Base-by-base conservation (phyloP, 179 eudicot genomes). In the Heliamphora pulchella region DNA sequence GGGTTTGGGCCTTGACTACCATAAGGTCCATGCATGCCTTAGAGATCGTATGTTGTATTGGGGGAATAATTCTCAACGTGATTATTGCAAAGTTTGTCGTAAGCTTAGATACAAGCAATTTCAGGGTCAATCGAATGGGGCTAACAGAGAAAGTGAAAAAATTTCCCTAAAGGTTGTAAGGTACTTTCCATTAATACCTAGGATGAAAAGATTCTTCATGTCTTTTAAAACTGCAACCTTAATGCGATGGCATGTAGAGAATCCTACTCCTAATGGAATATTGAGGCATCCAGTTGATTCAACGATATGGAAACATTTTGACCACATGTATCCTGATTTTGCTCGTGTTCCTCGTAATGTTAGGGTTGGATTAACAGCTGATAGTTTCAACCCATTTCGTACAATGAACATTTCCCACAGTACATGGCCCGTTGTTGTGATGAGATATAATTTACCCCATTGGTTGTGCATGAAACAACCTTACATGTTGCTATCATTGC, bases 391-490 rank as follows among this genome's bases (percentile, higher is more conserved):
- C 22, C 22, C 22, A 20, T 20, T 20, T 20, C 22, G 22, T 20
- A 20, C 22, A 20, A 20, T 20, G 22, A 74, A 22, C 8, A 74
- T 5, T 8, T 18, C 77, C 6, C 63, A 74, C 9, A 74, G 47
- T 44, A 74, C 47, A 8, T 74, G 48, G 63, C 77, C 63, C 8
- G 14, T 74, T 31, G 43, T 74, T 53, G 6, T 74, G 0, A 55
- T 54, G 17, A 20, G 8, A 13, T 74, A 74, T 39, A 74, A 74
- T 53, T 22, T 74, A 31, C n/a, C 77, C 6, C 77, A 9, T 4
- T 20, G n/a, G 77, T 7, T 74, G 6, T 74, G 63, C 17, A 74
- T 54, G 59, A 74, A 74, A 1, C 77, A 74, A 22, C 77, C 47
- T 0, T 51, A 53, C 39, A 17, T 74, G 13, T 53, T 74, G 3